Evolutionary conservation across 805 yeast species (phyloP).

Genomic region (Candida tammaniensis): DNA sequence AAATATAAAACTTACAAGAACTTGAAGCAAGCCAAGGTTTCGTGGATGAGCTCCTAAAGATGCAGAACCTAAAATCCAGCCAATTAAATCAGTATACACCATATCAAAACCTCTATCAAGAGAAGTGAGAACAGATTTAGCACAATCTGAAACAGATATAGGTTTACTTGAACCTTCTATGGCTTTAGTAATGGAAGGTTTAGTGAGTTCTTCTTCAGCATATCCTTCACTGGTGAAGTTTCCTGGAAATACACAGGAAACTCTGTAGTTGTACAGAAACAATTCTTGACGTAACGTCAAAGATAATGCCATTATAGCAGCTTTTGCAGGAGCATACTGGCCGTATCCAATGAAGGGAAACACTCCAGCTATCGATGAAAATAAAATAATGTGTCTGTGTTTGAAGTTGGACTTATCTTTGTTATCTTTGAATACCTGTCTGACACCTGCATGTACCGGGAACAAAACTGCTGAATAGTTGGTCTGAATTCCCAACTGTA

Average conservation of each 20-base stretch:
- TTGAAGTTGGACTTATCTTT: conserved; percentile 18
- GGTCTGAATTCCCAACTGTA: conserved; percentile 58
- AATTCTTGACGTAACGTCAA: conserved; percentile 82
- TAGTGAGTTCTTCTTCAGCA: conserved; percentile 73
- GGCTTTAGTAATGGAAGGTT: conserved; percentile 75
- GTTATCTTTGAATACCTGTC: conserved; percentile 24
- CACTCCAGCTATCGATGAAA: conserved; percentile 75
- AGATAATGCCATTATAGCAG: conserved; percentile 74
- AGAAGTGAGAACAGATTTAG: conserved; percentile 53
- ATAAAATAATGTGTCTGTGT: conserved; percentile 55
- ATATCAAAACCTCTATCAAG: conserved; percentile 67
- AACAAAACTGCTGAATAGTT: conserved; percentile 76
- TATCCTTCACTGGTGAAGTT: conserved; percentile 89
- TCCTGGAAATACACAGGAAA: conserved; percentile 82
- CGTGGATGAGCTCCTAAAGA: conserved; percentile 73
- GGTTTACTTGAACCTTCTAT: conserved; percentile 86
- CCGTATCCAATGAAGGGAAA: conserved; percentile 90
- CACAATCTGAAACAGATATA: conserved; percentile 64
- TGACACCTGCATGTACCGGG: conserved; percentile 63
- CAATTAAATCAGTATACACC: conserved; percentile 78
- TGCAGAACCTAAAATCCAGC: conserved; percentile 72
- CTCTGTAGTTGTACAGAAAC: conserved; percentile 60
- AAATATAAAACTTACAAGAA: conserved; percentile 32
- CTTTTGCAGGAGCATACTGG: conserved; percentile 87
- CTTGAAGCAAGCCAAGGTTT: conserved; percentile 48